A percentile compares a stretch with the other conserved stretches of the same genome.
Conservation (phyloP, 768 basidiomycete species). For the Russula ochroleuca region DNA sequence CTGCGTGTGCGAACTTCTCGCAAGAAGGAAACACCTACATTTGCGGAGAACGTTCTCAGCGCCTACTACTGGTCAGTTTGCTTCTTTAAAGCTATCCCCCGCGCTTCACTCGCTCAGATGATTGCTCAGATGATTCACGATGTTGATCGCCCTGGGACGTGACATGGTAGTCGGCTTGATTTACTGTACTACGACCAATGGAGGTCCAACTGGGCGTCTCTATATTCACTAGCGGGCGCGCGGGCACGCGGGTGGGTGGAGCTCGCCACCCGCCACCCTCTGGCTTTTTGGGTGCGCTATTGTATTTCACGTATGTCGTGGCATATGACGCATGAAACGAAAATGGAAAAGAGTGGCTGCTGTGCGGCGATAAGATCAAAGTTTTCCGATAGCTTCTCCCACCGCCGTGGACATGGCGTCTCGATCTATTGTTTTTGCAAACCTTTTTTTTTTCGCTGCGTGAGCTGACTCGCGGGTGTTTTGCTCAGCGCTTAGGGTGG, state of each 20-base stretch:
- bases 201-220: neutral
- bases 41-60: neutral
- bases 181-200: neutral
- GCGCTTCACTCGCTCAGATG: neutral
- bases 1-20: too few species aligned
- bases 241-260: neutral
- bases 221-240: neutral
- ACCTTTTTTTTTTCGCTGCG: neutral
- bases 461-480: neutral
- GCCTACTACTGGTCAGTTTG: neutral
- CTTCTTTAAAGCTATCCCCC: neutral
- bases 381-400: neutral
- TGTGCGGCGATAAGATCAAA: neutral
- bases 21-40: neutral
- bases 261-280: too few species aligned
- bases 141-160: neutral
- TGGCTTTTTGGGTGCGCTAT: neutral
- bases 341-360: neutral
- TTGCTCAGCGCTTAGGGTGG: neutral
- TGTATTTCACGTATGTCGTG: neutral
- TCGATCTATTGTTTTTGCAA: neutral
- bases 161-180: neutral
- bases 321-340: neutral
- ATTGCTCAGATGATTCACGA: neutral
- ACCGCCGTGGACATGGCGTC: neutral